Evolutionary conservation across 352 stramenopile species (phyloP).

Genomic region (Sclerospora graminicola): DNA sequence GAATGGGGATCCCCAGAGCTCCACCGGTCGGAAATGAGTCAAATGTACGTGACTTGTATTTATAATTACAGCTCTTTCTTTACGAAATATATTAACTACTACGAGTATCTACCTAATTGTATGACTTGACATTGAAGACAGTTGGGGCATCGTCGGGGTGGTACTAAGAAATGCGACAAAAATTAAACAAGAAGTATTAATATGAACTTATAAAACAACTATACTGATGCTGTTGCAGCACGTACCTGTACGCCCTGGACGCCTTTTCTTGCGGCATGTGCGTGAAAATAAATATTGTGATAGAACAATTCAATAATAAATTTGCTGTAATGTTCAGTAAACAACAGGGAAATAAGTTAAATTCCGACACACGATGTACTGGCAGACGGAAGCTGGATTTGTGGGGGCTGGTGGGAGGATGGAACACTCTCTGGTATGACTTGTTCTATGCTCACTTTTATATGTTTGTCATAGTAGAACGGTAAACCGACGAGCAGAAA

Average conservation of each 20-base stretch:
- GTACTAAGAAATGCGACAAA: slow-evolving; percentile 11
- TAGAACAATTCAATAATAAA: background rate
- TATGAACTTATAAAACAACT: background rate
- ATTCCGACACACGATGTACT: slow-evolving; percentile 61
- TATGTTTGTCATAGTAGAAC: slow-evolving; percentile 21
- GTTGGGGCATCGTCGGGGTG: slow-evolving; percentile 37
- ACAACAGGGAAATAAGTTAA: slow-evolving; percentile 36
- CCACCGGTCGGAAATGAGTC: too few relatives aligned
- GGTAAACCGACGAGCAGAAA: slow-evolving; percentile 52
- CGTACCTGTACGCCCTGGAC: slow-evolving; percentile 52
- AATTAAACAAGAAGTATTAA: background rate
- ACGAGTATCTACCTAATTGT: background rate
- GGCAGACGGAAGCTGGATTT: slow-evolving; percentile 60
- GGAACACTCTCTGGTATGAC: background rate
- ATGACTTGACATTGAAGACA: slow-evolving; percentile 4
- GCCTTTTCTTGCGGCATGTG: slow-evolving; percentile 59
- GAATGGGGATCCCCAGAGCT: too few relatives aligned
- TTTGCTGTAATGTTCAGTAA: background rate
- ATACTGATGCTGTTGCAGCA: slow-evolving; percentile 23
- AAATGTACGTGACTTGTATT: slow-evolving; percentile 2
- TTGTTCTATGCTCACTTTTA: background rate
- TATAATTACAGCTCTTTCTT: background rate
- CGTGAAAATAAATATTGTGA: slow-evolving; percentile 6
- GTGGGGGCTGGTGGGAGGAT: slow-evolving; percentile 45
- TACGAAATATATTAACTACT: background rate